Base-by-base conservation (phyloP, 2,329 filamentous ascomycete species). In the Trichophyton benhamiae region DNA sequence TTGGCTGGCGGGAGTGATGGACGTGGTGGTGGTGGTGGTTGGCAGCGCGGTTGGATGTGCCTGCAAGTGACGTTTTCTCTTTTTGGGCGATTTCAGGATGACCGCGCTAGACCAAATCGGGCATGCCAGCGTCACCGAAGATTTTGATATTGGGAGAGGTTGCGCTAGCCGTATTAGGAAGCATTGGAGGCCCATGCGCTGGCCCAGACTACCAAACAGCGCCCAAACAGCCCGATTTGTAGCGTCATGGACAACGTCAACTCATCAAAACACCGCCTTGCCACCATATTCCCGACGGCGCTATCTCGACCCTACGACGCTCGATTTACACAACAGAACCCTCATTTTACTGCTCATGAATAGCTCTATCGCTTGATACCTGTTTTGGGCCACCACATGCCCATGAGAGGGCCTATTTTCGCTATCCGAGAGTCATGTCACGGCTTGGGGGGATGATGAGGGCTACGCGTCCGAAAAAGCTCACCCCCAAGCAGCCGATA, bases 401-500 rank as follows among this genome's bases (percentile, higher is more conserved):
- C 71, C 71, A 74, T 75, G 74, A 69, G 72, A 66, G 66, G 68
- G 71, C 67, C 67, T 66, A 65, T 69, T 65, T 68, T 71, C 69
- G 69, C 72, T 70, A 53, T 68, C 72, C 72, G 68, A 72, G 73
- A 72, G 71, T 72, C 68, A 77, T 77, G 72, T 76, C 74, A 71
- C 71, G 74, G 71, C 72, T 76, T 72, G 70, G 72, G 71, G 74
- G 72, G 69, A 68, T 77, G 72, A 75, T 75, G 71, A 75, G 76
- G 72, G 65, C 67, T 62, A 78, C 76, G 71, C 76, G 76, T 70
- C 76, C 76, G 46, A 78, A 78, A 71, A 97, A 97, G 81, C 84
- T 96, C 76, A 94, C 87, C 77, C 85, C 88, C 72, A 95, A 95
- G 80, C 90, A 91, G 74, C 85, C 86, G 69, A 86, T 96, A 72